Percentiles rank a stretch among this genome's conserved stretches.
phyloP scores from a whole-genome alignment of 2,329 filamentous ascomycete species.

The Neofusicoccum sp. region DNA sequence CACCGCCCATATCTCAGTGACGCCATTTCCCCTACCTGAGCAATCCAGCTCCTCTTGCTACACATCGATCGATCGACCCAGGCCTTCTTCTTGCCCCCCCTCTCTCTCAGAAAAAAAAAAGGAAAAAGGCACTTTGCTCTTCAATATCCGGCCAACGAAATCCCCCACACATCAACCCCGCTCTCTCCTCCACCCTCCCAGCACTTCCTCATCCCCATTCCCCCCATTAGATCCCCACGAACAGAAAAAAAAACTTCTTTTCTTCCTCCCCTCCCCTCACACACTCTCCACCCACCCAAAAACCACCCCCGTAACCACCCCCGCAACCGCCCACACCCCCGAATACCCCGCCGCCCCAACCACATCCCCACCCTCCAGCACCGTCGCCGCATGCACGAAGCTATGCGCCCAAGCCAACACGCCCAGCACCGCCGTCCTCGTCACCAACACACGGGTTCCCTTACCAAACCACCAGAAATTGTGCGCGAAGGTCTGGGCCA shows the following conservation, averaged over 20 bases:
- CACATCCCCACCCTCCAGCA: constrained; percentile 65
- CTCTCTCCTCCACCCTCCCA: too few relatives aligned
- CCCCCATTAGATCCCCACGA: not conserved
- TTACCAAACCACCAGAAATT: constrained; percentile 71
- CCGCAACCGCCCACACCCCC: constrained; percentile 69
- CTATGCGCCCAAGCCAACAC: constrained; percentile 51
- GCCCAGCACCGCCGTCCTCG: constrained; percentile 53
- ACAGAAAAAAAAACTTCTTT: not conserved
- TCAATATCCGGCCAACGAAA: too few relatives aligned
- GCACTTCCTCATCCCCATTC: not conserved
- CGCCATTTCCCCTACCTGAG: too few relatives aligned
- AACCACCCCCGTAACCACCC: constrained; percentile 58
- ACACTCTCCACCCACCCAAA: constrained; percentile 51
- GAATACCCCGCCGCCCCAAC: constrained; percentile 72
- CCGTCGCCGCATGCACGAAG: constrained; percentile 64
- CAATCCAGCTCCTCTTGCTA: too few relatives aligned
- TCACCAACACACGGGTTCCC: constrained; percentile 60
- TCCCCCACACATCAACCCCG: too few relatives aligned
- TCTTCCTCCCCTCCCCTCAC: not conserved
- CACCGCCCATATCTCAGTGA: too few relatives aligned
- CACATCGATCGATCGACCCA: too few relatives aligned
- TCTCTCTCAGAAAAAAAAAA: too few relatives aligned
- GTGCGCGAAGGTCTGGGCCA: constrained; percentile 68
- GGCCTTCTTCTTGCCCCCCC: too few relatives aligned
- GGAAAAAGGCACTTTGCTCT: too few relatives aligned